phyloP scores from a whole-genome alignment of 371 early-diverging fungal genomes.

The Mortierella sp. region DNA sequence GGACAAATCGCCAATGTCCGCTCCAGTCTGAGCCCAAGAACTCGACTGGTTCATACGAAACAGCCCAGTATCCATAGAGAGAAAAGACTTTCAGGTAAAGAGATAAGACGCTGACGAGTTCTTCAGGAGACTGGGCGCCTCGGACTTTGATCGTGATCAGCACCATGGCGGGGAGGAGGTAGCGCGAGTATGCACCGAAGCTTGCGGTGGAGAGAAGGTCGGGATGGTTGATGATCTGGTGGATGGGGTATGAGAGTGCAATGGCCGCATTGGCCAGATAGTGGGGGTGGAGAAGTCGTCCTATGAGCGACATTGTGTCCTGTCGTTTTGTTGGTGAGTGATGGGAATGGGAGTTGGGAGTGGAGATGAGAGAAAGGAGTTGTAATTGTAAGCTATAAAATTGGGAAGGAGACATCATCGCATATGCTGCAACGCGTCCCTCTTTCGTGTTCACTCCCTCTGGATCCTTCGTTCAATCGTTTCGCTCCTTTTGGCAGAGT shows the following conservation, averaged over 20 bases:
- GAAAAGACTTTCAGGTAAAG: conserved; percentile 68
- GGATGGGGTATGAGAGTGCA: conserved; percentile 33
- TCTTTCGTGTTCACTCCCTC: background rate
- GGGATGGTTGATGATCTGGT: conserved; percentile 45
- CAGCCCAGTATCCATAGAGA: conserved; percentile 60
- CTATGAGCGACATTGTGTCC: conserved; percentile 39
- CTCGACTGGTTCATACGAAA: conserved; percentile 12
- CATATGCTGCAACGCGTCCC: conserved; percentile 1
- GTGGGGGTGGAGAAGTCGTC: conserved; percentile 67
- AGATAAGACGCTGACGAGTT: conserved; percentile 67
- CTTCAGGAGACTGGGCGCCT: conserved; percentile 65
- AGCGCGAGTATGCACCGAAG: conserved; percentile 40
- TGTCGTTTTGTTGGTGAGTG: background rate
- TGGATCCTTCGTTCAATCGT: background rate
- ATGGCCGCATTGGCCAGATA: conserved; percentile 63
- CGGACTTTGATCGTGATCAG: conserved; percentile 40
- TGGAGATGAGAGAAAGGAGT: background rate
- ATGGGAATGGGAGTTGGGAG: background rate
- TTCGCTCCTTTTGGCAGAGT: no score
- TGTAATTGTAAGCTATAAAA: background rate
- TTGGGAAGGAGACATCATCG: background rate
- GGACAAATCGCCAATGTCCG: conserved; percentile 50
- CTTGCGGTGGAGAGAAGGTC: conserved; percentile 20
- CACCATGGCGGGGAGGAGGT: conserved; percentile 34
- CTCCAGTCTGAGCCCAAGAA: conserved; percentile 41